Percentiles rank a stretch among this genome's conserved stretches.
These are phyloP conservation scores for Lathyrus oleraceus DNA, from an alignment of 306 rosid genomes.

Conservation along the genomic window DNA sequence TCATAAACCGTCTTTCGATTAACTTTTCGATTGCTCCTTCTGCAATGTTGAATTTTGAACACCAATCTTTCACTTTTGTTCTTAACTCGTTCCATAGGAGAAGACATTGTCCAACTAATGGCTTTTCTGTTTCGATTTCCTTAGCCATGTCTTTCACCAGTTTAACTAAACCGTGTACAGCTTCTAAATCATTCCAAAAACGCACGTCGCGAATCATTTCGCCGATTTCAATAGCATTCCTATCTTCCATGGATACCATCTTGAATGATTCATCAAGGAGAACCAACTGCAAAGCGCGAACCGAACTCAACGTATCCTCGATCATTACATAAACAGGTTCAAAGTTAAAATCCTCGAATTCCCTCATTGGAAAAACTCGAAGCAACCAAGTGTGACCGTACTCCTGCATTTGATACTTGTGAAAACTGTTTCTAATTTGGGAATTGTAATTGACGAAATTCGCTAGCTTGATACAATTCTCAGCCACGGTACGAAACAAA, in stretches of 20 bases:
- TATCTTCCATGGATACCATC: slow-evolving; percentile 65
- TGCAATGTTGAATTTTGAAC: slow-evolving; percentile 52
- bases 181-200: slow-evolving; percentile 81
- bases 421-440: slow-evolving; percentile 61
- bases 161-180: slow-evolving; percentile 61
- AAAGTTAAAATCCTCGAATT: slow-evolving; percentile 40
- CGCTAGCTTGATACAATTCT: slow-evolving; percentile 70
- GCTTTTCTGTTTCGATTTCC: slow-evolving; percentile 74
- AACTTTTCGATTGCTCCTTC: slow-evolving; percentile 54
- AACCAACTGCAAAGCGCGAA: slow-evolving; percentile 62
- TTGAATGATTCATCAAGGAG: slow-evolving; percentile 60
- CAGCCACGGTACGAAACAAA: slow-evolving; percentile 55
- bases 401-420: slow-evolving; percentile 75
- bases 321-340: slow-evolving; percentile 50
- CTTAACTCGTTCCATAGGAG: slow-evolving; percentile 84
- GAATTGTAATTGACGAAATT: slow-evolving; percentile 72
- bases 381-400: slow-evolving; percentile 63
- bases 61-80: slow-evolving; percentile 71
- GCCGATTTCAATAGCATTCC: slow-evolving; percentile 55
- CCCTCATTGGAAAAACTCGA: slow-evolving; percentile 55
- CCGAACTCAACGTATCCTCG: slow-evolving; percentile 61
- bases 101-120: slow-evolving; percentile 86
- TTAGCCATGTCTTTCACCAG: slow-evolving; percentile 74
- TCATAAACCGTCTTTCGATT: slow-evolving; percentile 58
- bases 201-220: slow-evolving; percentile 62